phyloP scores from a whole-genome alignment of 225 moss, liverwort and hornwort species.

The Lunularia cruciata region DNA sequence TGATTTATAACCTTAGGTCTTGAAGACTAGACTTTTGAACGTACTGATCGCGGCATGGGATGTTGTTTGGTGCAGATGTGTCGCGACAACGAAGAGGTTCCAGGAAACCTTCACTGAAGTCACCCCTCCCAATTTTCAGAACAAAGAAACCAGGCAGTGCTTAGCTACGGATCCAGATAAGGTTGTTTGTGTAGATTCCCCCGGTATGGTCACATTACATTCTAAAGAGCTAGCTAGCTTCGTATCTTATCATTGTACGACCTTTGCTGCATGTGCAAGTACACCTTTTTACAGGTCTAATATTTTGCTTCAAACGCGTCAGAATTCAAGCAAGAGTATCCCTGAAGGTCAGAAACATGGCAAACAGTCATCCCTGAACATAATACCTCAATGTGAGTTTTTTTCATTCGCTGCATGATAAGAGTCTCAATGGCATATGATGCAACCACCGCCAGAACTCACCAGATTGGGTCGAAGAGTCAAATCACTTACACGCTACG shows the following conservation, averaged over 20 bases:
- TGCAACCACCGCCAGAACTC: no score
- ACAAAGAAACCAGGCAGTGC: constrained; percentile 12
- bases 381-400: background rate
- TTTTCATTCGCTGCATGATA: background rate
- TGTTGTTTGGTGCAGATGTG: constrained; percentile 20
- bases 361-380: no score
- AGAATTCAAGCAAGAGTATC: background rate
- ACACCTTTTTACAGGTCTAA: background rate
- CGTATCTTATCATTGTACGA: background rate
- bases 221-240: background rate
- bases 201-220: background rate
- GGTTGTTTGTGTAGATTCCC: background rate
- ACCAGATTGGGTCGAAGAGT: no score
- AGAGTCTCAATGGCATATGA: no score
- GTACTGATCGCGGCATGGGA: background rate
- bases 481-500: constrained; percentile 6
- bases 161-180: background rate
- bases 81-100: constrained; percentile 6
- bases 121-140: constrained; percentile 17
- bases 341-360: no score
- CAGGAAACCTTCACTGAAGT: constrained; percentile 16
- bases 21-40: no score
- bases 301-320: background rate
- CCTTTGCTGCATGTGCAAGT: background rate
- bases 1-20: no score